phyloP scores from a whole-genome alignment of 305 asterid species.

The Rubia tinctorum region DNA sequence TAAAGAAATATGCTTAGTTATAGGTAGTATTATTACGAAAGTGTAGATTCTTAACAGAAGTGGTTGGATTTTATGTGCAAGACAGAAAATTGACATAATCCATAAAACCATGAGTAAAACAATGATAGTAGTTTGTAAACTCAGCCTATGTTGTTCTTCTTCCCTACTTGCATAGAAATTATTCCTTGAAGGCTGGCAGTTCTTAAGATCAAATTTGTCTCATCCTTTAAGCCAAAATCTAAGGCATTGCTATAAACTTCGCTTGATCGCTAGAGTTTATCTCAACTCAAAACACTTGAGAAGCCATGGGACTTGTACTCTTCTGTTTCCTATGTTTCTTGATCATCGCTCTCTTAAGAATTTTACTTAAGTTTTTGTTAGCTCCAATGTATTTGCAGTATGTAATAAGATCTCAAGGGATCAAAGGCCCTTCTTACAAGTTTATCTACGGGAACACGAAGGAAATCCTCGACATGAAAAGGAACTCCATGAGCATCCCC shows the following conservation, averaged over 20 bases:
- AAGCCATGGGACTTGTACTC: constrained; percentile 3
- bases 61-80: neutral
- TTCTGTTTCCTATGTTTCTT: constrained; percentile 2
- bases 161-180: neutral
- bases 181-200: neutral
- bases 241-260: neutral
- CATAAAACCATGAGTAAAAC: neutral
- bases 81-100: neutral
- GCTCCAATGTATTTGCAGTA: constrained; percentile 38
- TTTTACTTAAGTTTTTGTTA: constrained; percentile 38
- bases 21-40: neutral
- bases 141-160: too few species aligned
- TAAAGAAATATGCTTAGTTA: neutral
- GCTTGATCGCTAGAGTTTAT: neutral
- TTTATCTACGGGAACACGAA: constrained; percentile 45
- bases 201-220: neutral
- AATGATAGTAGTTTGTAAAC: neutral
- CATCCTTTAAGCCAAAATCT: neutral
- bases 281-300: neutral
- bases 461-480: constrained; percentile 34
- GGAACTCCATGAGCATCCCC: constrained; percentile 23
- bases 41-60: neutral
- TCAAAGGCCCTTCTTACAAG: constrained; percentile 47
- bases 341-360: constrained; percentile 20
- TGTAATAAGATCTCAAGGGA: constrained; percentile 41